Evolutionary conservation across 2,329 filamentous ascomycete genomes (phyloP).

Genomic region (Fonsecaea erecta): DNA sequence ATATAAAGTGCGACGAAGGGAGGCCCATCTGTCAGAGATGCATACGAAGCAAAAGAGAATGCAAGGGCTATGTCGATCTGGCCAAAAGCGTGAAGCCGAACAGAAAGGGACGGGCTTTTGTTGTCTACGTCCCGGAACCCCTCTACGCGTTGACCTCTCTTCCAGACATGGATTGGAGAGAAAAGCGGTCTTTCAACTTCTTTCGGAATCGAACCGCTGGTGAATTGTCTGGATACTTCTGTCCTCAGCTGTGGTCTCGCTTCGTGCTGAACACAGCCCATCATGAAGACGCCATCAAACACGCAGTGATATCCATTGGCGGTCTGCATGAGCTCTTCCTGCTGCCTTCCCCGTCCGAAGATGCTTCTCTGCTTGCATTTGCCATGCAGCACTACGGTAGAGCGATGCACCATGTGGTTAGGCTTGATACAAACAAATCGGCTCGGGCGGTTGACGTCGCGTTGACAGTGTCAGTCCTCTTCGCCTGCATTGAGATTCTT

Average conservation of each 20-base stretch:
- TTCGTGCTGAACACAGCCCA: constrained; percentile 12
- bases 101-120: neutral
- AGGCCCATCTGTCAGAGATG: constrained; percentile 18
- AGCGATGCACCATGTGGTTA: constrained; percentile 18
- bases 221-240: constrained; percentile 6
- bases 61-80: constrained; percentile 7
- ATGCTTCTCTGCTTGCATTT: neutral
- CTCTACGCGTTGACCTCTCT: neutral
- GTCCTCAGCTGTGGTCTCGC: constrained; percentile 15
- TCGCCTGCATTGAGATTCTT: constrained; percentile 19
- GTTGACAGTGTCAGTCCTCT: constrained; percentile 20
- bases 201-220: constrained; percentile 16
- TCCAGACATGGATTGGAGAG: neutral
- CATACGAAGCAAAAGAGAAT: neutral
- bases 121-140: constrained; percentile 6
- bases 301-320: constrained; percentile 19
- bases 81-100: neutral
- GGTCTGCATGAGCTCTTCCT: constrained; percentile 13
- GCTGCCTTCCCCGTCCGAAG: neutral
- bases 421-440: neutral
- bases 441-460: constrained; percentile 14
- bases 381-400: constrained; percentile 19
- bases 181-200: constrained; percentile 16
- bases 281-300: constrained; percentile 8
- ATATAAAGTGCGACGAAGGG: constrained; percentile 20